Base-by-base conservation (phyloP, 208 protist genomes). In the Blastocrithidia nonstop region DNA sequence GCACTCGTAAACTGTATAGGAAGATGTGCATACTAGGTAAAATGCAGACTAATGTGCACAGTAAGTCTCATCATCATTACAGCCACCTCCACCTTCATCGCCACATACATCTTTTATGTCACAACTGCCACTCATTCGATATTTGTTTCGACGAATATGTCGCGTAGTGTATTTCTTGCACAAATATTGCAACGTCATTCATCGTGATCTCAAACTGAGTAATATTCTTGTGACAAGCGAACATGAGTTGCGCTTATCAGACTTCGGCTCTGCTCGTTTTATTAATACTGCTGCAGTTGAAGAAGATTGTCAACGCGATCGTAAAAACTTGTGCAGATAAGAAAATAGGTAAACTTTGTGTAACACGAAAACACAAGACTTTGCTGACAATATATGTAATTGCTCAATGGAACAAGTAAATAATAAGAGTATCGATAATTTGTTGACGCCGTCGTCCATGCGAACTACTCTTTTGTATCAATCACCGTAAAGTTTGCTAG, bases 381-480 rank as follows among this genome's bases (percentile, higher is more conserved):
- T n/a, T n/a, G n/a, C n/a, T n/a, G n/a, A 35, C 29, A 35, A 35
- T n/a, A 35, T 15, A 11, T 15, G 29, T n/a, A 35, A n/a, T 35
- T 15, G 29, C 29, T 15, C 11, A 11, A 35, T 11, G 29, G n/a
- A 42, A 9, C 17, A 15, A 22, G 37, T 4, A 8, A 5, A 8
- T 15, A 5, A 31, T 17, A 3, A 9, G 49, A 25, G 50, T 5
- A 4, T 19, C 11, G 45, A 22, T 29, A 0, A 46, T 32, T 27
- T 33, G 54, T 79, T 77, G 59, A 88, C 86, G 13, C 80, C 81
- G 5, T 48, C 62, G 7, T 68, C 76, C 27, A 55, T 77, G 29
- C 75, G 80, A 24, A 89, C 82, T 11, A 95, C 87, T n/a, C 54
- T 88, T 26, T 66, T 85, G 45, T 95, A 93, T 57, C 74, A 75